phyloP scores from a whole-genome alignment of 2,329 filamentous ascomycete species.

The Colletotrichum magnum region DNA sequence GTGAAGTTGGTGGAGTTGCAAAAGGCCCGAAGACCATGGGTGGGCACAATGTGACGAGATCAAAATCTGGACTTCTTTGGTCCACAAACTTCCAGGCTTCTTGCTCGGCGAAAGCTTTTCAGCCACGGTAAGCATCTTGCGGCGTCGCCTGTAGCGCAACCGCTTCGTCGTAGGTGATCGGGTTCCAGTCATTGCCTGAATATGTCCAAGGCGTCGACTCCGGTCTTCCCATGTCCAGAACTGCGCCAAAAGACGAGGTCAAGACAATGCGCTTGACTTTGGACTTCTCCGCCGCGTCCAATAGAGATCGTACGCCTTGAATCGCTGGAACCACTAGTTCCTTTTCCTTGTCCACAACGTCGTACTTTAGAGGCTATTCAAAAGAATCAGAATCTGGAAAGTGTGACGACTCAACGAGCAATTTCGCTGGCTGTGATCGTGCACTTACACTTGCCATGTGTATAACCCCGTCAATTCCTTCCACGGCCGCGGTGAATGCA shows the following conservation, averaged over 20 bases:
- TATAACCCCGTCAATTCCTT: not conserved
- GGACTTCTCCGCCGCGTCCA: not conserved
- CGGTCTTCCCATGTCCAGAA: constrained; percentile 1
- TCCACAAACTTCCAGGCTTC: not conserved
- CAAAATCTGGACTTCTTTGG: not conserved
- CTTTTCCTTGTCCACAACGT: constrained; percentile 1
- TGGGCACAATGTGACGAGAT: not conserved
- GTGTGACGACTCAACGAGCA: not conserved
- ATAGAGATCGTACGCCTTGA: not conserved
- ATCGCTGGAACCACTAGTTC: not conserved
- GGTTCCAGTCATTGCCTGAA: constrained; percentile 4
- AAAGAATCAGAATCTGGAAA: not conserved
- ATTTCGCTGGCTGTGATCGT: no score
- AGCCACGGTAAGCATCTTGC: not conserved
- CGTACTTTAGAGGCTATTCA: constrained; percentile 2
- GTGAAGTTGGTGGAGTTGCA: not conserved
- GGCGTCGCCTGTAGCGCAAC: not conserved
- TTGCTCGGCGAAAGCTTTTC: not conserved
- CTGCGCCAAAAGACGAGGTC: constrained; percentile 1
- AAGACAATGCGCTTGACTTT: constrained; percentile 12
- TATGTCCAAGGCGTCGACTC: not conserved
- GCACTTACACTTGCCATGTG: constrained; percentile 15
- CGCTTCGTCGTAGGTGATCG: not conserved
- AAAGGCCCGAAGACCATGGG: constrained; percentile 8
- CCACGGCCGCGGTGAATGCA: not conserved